phyloP scores from a whole-genome alignment of 495 filamentous ascomycete species.

The Talaromyces nanjingensis region DNA sequence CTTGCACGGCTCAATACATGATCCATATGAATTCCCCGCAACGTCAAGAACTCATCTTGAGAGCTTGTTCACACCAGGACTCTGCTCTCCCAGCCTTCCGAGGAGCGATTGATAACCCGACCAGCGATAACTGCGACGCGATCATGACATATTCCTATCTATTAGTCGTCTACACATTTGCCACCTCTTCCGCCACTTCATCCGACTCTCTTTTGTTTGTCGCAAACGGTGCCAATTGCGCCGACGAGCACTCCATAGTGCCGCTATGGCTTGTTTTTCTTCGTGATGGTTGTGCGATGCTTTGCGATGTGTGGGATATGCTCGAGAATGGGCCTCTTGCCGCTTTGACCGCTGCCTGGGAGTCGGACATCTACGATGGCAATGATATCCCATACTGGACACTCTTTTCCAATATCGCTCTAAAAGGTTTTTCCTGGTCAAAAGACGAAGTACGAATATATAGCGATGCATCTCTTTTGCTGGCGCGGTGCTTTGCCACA shows the following conservation, averaged over 20 bases:
- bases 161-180: slow-evolving; percentile 23
- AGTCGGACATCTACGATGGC: slow-evolving; percentile 7
- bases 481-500: slow-evolving; percentile 15
- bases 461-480: slow-evolving; percentile 3
- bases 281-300: slow-evolving; percentile 14
- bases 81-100: slow-evolving; percentile 26
- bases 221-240: neutral
- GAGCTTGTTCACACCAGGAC: slow-evolving; percentile 21
- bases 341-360: slow-evolving; percentile 12
- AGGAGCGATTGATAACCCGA: slow-evolving; percentile 17
- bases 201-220: slow-evolving; percentile 12
- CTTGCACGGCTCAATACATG: slow-evolving; percentile 26
- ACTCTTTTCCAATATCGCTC: slow-evolving; percentile 11
- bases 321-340: slow-evolving; percentile 12
- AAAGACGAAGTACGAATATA: slow-evolving; percentile 12
- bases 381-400: slow-evolving; percentile 12
- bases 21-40: slow-evolving; percentile 15
- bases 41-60: slow-evolving; percentile 14
- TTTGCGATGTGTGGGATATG: slow-evolving; percentile 15
- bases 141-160: slow-evolving; percentile 28
- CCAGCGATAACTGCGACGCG: slow-evolving; percentile 24
- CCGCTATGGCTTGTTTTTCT: slow-evolving; percentile 18
- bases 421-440: slow-evolving; percentile 9
- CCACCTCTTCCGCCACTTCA: slow-evolving; percentile 8
- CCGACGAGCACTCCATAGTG: neutral